Evolutionary conservation across 2,329 filamentous ascomycete genomes (phyloP), one percentile per base, ranked within the genome.

Genomic region (Byssothecium circinans): DNA sequence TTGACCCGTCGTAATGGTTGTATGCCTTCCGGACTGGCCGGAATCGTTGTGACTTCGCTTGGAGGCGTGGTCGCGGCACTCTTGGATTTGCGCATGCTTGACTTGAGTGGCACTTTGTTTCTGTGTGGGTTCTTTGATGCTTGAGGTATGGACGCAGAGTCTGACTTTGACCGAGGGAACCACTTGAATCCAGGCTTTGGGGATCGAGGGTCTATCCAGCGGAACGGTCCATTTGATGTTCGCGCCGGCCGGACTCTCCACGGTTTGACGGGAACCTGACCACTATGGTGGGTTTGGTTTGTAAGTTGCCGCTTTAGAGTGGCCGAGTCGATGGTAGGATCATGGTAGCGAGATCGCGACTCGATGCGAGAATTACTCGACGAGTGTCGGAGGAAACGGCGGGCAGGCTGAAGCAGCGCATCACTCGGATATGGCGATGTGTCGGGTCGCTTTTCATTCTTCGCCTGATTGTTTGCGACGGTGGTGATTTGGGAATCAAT

Each of bases 31-130:
- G 18, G 4, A 1, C 10, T 33, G 6, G 12, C 29, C 2, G 10
- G 15, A 6, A 18, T 15, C 22, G 20, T 12, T 14, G 36, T 19
- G 8, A n/a, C 3, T 18, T 39, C 58, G 14, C 39, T 43, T 1
- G 56, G 52, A 8, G 61, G 57, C 7, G 53, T 60, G 14, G 50
- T 50, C 2, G 54, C 40, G 3, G 53, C 49, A 32, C 60, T 67
- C n/a, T 60, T 56, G 2, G 62, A 55, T 27, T 60, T 57, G 18
- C 49, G 50, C 36, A 67, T 49, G 36, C 61, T 67, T 5, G 64
- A 52, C 47, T 65, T 67, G n/a, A 64, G 45, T 10, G 58, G 56
- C 27, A 42, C 32, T 4, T 49, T 36, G 4, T 35, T 18, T 15
- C 27, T 45, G 32, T 42, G 47, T 8, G 45, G 23, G 12, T 51